phyloP scores from a whole-genome alignment of 78 protist species.

The Dictyostelium purpureum region DNA sequence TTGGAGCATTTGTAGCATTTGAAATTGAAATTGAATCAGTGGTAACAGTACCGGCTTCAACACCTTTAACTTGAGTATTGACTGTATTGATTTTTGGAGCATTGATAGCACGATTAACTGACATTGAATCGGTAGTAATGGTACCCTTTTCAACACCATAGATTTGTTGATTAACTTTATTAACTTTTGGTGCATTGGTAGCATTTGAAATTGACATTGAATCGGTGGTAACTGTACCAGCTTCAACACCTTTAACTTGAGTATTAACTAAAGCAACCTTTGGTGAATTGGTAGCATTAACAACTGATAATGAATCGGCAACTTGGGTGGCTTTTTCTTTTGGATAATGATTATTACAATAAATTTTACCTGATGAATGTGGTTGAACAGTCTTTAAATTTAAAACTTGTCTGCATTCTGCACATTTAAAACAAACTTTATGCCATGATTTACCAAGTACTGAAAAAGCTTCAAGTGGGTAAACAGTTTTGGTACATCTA shows the following conservation, averaged over 20 bases:
- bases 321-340: constrained; percentile 50
- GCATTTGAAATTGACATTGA: too few relatives aligned
- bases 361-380: constrained; percentile 62
- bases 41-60: constrained; percentile 46
- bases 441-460: constrained; percentile 68
- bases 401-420: constrained; percentile 72
- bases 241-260: constrained; percentile 45
- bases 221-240: too few relatives aligned
- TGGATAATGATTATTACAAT: constrained; percentile 79
- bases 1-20: constrained; percentile 57
- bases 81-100: constrained; percentile 36
- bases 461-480: constrained; percentile 58
- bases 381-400: constrained; percentile 77
- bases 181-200: constrained; percentile 21
- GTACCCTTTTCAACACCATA: not conserved
- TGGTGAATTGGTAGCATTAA: constrained; percentile 58
- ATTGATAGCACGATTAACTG: constrained; percentile 21
- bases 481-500: constrained; percentile 14
- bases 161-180: constrained; percentile 2
- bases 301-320: constrained; percentile 70
- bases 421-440: constrained; percentile 51
- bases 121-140: constrained; percentile 22
- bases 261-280: constrained; percentile 27
- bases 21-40: not conserved
- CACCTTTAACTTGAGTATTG: constrained; percentile 63